Conservation (phyloP, 1,284 basidiomycete genomes). For the Sanghuangporus baumii region DNA sequence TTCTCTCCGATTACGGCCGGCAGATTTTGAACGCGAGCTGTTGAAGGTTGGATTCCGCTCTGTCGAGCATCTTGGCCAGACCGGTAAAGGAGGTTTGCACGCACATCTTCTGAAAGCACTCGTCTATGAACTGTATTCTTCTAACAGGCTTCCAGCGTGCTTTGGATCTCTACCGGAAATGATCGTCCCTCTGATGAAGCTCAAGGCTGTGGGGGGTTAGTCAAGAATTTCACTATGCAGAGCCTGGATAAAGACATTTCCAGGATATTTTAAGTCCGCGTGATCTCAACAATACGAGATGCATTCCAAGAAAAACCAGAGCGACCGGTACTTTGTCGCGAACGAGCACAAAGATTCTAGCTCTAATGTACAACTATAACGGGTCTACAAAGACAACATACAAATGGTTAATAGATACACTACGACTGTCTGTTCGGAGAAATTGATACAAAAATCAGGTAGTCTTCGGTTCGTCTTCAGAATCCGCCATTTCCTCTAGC, state of each 20-base stretch:
- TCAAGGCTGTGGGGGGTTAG: not conserved
- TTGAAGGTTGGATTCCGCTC: constrained; percentile 55
- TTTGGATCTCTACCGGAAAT: constrained; percentile 37
- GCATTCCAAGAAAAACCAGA: too few relatives aligned
- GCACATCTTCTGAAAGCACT: not conserved
- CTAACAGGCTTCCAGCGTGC: constrained; percentile 42
- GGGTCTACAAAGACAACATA: not conserved
- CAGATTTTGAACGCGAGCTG: constrained; percentile 50
- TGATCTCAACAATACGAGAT: too few relatives aligned
- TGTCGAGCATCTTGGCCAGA: constrained; percentile 43
- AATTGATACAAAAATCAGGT: not conserved
- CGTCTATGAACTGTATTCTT: not conserved
- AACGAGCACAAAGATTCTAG: not conserved
- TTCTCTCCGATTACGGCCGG: constrained; percentile 49
- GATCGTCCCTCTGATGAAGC: not conserved
- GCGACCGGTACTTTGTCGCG: not conserved
- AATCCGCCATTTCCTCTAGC: constrained; percentile 17
- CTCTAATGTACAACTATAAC: not conserved
- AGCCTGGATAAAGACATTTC: too few relatives aligned
- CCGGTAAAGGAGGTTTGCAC: constrained; percentile 52
- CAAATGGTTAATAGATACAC: not conserved
- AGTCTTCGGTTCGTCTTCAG: not conserved
- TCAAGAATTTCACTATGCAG: too few relatives aligned
- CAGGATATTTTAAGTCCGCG: too few relatives aligned
- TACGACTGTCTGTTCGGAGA: not conserved